These are phyloP conservation scores for Mollisiaceae sp. DNA, from an alignment of 2,329 filamentous ascomycete genomes.

Conservation along the genomic window DNA sequence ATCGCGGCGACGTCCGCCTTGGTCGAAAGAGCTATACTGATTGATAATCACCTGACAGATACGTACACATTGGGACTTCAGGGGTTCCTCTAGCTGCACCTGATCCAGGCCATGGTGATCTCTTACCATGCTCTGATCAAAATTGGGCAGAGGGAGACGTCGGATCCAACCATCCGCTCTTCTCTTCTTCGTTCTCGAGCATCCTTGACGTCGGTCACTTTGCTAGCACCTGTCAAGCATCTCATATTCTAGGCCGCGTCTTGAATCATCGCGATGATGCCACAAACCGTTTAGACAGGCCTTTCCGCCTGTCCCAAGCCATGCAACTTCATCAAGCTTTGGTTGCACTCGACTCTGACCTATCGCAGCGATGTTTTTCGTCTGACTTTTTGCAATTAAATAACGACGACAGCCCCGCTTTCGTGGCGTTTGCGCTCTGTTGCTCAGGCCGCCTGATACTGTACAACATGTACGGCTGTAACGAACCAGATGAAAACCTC, in stretches of 20 bases:
- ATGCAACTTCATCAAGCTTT: constrained; percentile 1
- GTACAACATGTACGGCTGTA: constrained; percentile 21
- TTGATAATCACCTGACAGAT: background rate
- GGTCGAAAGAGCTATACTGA: background rate
- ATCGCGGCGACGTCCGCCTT: too few relatives aligned
- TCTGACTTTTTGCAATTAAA: background rate
- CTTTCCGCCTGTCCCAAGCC: constrained; percentile 1
- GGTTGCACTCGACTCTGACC: background rate
- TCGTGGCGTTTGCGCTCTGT: constrained; percentile 14
- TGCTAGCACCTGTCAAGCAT: constrained; percentile 14
- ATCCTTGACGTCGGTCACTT: constrained; percentile 2
- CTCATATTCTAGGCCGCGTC: constrained; percentile 10
- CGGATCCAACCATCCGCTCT: background rate
- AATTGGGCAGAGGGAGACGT: background rate
- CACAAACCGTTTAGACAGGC: background rate
- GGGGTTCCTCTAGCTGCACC: constrained; percentile 4
- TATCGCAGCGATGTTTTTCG: background rate
- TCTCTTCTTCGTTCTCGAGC: background rate
- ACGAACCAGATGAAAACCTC: constrained; percentile 8
- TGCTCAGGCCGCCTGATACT: constrained; percentile 16
- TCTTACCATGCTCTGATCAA: constrained; percentile 1
- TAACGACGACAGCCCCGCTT: too few relatives aligned
- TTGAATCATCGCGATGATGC: constrained; percentile 10
- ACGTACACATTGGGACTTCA: background rate
- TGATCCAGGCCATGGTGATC: constrained; percentile 1